Evolutionary conservation across 169 alveolate genomes (phyloP), one percentile per base, ranked within the genome.

Genomic region (Eimeria zaria): DNA sequence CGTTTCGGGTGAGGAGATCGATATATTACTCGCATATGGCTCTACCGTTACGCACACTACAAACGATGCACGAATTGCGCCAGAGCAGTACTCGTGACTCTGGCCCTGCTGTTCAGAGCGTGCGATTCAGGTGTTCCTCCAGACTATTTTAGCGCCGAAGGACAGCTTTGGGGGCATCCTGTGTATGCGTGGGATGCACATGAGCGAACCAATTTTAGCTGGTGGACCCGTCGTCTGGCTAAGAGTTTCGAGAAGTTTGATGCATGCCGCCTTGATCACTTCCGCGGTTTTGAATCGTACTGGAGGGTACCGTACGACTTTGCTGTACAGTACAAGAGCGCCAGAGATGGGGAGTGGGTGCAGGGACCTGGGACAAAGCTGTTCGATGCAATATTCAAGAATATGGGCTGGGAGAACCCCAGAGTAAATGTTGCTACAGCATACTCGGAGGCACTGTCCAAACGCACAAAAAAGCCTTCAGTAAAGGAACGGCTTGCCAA

Each of bases 151-250:
- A 71, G 95, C 93, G 91, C 90, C 27, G 95, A 73, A 62, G 97
- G 97, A 36, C 97, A 95, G 36, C 95, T 95, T 58, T 95, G 97
- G 97, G 97, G 97, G 36, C 95, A 85, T 73, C 97, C 97, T 46
- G 95, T 85, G 7, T 95, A 95, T 53, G 95, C 92, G 39, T 95
- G 97, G 97, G 74, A 95, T 44, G 89, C 88, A 22, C 97, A 95
- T 62, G 91, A 53, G 9, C 85, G 88, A 53, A 88, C 91, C 7
- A 85, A 87, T 36, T 85, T 95, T 36, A 83, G 91, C 83, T 95
- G 95, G 95, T 95, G 97, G 97, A 84, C 91, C 8, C 81, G 92
- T 41, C 95, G 97, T n/a, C 41, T 95, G 73, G 84, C 73, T 24
- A 53, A 53, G 18, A 95, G 84, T 24, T 76, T 95, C 39, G 95